Percentiles rank a stretch among this genome's conserved stretches.
These are phyloP conservation scores for Ceriops decandra DNA, from an alignment of 345 rosid genomes.

Conservation along the genomic window DNA sequence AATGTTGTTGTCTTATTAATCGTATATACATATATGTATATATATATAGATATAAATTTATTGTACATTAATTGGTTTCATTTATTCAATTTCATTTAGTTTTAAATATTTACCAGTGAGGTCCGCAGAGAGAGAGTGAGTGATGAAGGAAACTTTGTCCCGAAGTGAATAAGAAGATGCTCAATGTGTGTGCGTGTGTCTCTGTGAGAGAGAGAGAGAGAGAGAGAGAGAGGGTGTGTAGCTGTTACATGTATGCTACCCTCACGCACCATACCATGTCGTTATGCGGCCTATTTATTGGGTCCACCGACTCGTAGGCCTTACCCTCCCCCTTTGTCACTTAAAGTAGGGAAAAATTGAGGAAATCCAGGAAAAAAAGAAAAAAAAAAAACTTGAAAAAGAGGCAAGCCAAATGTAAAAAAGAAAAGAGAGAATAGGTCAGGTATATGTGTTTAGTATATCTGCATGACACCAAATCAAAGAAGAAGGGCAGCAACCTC, in stretches of 20 bases:
- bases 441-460: slow-evolving; percentile 46
- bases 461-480: slow-evolving; percentile 48
- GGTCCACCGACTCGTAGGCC: slow-evolving; percentile 72
- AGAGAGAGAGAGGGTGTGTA: slow-evolving; percentile 6
- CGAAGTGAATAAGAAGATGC: slow-evolving; percentile 2
- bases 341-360: neutral
- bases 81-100: neutral
- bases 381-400: slow-evolving; percentile 8
- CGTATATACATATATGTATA: too few relatives aligned
- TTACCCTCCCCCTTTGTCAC: slow-evolving; percentile 26
- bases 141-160: slow-evolving; percentile 1
- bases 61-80: neutral
- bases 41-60: too few relatives aligned
- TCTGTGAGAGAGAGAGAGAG: slow-evolving; percentile 22
- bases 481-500: slow-evolving; percentile 19
- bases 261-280: slow-evolving; percentile 65
- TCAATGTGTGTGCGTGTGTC: neutral
- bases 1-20: neutral
- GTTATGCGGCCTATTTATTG: slow-evolving; percentile 57
- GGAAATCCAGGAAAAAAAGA: slow-evolving; percentile 9
- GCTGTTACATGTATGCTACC: slow-evolving; percentile 45
- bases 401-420: neutral
- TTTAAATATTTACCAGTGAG: neutral
- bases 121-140: slow-evolving; percentile 18
- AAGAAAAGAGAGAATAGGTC: neutral